Base-by-base conservation (phyloP, 2,329 filamentous ascomycete species). In the Iodosphaeria phyllophila region DNA sequence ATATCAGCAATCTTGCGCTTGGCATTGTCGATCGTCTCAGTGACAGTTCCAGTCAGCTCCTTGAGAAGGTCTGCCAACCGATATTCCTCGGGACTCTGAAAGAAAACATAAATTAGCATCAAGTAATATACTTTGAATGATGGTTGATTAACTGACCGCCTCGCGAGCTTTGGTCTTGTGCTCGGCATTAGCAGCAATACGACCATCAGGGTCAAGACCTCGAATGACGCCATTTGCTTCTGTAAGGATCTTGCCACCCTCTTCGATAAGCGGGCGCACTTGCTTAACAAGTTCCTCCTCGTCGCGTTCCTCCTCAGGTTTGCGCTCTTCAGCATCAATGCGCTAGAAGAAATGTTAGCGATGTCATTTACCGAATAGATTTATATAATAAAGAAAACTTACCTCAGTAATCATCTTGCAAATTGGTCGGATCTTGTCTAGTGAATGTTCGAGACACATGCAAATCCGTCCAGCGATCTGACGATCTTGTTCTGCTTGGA, bases 1-100 rank as follows among this genome's bases (percentile, higher is more conserved):
- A 92, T 89, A 43, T 79, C 77, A 42, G 77, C 71, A 32, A 92
- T 77, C 58, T 79, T 78, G 56, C 75, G 78, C 68, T 84, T 89
- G 14, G 78, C 77, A 34, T 75, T 73, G 43, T 93, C 83, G 37
- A 93, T 86, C 13, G 74, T 80, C 40, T 74, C 71, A 23, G 77
- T 74, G 13, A 93, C 77, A 14, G 69, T 74, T 12, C 74, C 74
- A 0, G 83, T 86, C 30, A 92, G 62, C 53, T 82, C 80, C 58
- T 92, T 91, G 37, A 92, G 66, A 7, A 74, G 55, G 29, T 92
- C 82, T 4, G 84, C 83, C 10, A 92, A 69, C 31, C 72, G 72
- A 41, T 82, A 75, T 50, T 93, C 82, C 43, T 92, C 80, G 0
- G 79, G 74, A 0, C 73, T 73, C 3, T n/a, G n/a, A n/a, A n/a